phyloP scores from a whole-genome alignment of 225 moss, liverwort and hornwort species.

The Marchantia paleacea region DNA sequence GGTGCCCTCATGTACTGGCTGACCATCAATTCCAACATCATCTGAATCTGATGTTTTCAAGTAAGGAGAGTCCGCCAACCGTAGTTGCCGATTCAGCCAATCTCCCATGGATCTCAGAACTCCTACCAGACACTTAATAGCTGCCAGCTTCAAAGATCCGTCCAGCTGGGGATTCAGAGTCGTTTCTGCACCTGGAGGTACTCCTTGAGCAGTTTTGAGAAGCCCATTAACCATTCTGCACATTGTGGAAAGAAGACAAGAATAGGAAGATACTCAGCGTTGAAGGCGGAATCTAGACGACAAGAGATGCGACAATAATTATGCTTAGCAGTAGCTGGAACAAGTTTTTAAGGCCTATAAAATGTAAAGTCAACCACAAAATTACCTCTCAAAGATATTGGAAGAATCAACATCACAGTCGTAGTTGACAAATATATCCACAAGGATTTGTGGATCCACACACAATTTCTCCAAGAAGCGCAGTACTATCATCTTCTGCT shows the following conservation, averaged over 20 bases:
- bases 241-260: not conserved
- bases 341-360: too few species aligned
- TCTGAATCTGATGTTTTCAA: constrained; percentile 76
- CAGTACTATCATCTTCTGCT: constrained; percentile 92
- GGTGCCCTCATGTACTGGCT: constrained; percentile 54
- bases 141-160: constrained; percentile 82
- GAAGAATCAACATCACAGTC: constrained; percentile 98
- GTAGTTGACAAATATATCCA: constrained; percentile 99
- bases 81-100: constrained; percentile 97
- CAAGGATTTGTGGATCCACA: constrained; percentile 98
- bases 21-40: constrained; percentile 56
- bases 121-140: constrained; percentile 98
- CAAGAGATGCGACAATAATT: too few species aligned
- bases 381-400: constrained; percentile 93
- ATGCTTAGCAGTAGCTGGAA: too few species aligned
- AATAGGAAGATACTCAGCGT: not conserved
- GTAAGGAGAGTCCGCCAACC: constrained; percentile 86
- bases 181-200: constrained; percentile 92
- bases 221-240: constrained; percentile 98
- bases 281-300: too few species aligned
- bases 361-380: not conserved
- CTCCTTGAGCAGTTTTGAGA: constrained; percentile 96
- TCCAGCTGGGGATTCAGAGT: constrained; percentile 86
- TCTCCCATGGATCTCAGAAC: constrained; percentile 98
- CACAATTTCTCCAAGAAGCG: constrained; percentile 96